Evolutionary conservation across 169 alveolate species (phyloP).

Genomic region (Blepharisma undulans): DNA sequence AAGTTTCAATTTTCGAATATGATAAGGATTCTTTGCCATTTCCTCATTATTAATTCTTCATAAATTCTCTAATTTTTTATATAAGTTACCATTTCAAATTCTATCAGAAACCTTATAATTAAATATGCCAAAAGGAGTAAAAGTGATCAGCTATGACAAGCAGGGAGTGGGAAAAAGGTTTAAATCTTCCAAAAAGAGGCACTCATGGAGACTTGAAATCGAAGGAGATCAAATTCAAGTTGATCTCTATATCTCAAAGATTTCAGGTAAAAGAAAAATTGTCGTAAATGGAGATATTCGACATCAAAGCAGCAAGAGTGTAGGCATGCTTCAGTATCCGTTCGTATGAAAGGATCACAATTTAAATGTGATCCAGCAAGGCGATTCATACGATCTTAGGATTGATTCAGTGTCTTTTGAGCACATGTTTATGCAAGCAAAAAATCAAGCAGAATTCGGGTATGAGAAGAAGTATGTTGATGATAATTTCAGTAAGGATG

Average conservation of each 20-base stretch:
- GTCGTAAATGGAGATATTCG: background rate
- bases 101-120: background rate
- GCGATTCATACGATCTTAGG: background rate
- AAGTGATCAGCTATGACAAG: background rate
- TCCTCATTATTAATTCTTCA: background rate
- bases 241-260: background rate
- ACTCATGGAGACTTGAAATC: background rate
- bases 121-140: slow-evolving; percentile 26
- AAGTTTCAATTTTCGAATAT: background rate
- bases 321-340: background rate
- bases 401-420: slow-evolving; percentile 14
- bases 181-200: background rate
- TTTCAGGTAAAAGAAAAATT: background rate
- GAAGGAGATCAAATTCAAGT: background rate
- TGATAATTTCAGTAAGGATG: background rate
- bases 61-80: background rate
- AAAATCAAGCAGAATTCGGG: background rate
- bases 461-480: background rate
- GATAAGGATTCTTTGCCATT: background rate
- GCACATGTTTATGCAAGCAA: background rate
- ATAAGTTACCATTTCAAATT: background rate
- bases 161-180: slow-evolving; percentile 6
- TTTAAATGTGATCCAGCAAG: slow-evolving; percentile 15
- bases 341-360: background rate
- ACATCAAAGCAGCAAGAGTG: background rate